These are phyloP conservation scores for Wickerhamiella sorbophila DNA, from an alignment of 805 yeast genomes.

Conservation along the genomic window DNA sequence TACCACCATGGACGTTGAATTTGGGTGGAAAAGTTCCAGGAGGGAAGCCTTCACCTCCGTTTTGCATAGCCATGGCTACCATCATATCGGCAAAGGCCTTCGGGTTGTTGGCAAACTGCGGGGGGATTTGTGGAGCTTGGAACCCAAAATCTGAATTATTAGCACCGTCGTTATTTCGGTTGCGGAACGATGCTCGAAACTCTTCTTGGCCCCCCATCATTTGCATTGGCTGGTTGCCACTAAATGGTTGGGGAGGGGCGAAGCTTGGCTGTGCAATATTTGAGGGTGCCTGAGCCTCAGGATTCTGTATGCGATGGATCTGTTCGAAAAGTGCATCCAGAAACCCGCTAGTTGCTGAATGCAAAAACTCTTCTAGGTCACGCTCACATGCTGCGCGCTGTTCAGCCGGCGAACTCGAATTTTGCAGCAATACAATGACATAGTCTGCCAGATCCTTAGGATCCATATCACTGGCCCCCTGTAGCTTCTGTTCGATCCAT, in stretches of 20 bases:
- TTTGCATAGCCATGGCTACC: neutral
- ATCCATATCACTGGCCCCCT: conserved; percentile 28
- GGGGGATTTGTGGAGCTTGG: neutral
- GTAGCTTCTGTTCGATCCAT: conserved; percentile 21
- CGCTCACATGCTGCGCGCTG: conserved; percentile 22
- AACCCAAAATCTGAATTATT: neutral
- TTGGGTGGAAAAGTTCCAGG: neutral
- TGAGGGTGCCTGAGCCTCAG: conserved; percentile 1
- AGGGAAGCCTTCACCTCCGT: neutral
- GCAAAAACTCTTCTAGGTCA: conserved; percentile 31
- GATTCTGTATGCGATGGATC: conserved; percentile 14
- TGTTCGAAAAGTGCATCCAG: conserved; percentile 25
- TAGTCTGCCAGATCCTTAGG: conserved; percentile 32
- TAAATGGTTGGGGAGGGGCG: no score
- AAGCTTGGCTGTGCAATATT: neutral
- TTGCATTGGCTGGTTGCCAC: conserved; percentile 1
- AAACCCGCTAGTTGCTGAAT: conserved; percentile 22
- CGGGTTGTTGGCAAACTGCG: neutral
- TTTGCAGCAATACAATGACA: conserved; percentile 30
- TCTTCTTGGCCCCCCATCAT: conserved; percentile 19
- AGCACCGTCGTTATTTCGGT: conserved; percentile 1
- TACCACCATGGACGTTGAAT: neutral
- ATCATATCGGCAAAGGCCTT: conserved; percentile 5
- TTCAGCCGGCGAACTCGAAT: conserved; percentile 26
- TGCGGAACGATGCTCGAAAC: conserved; percentile 19